Evolutionary conservation across 306 rosid genomes (phyloP), one percentile per base, ranked within the genome.

Genomic region (Quercus aquifolioides): DNA sequence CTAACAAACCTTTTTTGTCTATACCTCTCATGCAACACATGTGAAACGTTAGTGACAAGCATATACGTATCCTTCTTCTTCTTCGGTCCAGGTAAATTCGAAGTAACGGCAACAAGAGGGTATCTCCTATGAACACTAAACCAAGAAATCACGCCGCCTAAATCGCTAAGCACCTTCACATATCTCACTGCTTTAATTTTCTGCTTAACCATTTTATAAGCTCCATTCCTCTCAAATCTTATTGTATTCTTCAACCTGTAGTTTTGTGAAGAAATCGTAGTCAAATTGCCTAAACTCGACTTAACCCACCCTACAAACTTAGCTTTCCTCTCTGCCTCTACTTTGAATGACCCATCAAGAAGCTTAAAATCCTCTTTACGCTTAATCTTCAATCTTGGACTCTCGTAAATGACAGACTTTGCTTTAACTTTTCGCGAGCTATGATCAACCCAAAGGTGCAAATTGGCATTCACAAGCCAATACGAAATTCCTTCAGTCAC

Each of bases 391-490:
- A 89, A 18, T 26, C 59, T 83, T 1, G 98, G 97, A 18, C 19
- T 58, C 13, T 28, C 80, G 3, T 35, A 59, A 19, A 14, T 0
- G 35, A 76, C 52, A 1, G 74, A 41, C 30, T 28, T 76, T 0
- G 94, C 94, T 2, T 80, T 83, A 55, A 90, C 93, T 8, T 78
- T 41, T 0, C 65, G 1, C 0, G 92, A 81, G 8, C 78, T 62
- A 7, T 62, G 87, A 74, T 93, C 98, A 71, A 93, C 60, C 98
- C 98, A 93, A 23, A 93, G 84, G 79, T 93, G 98, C 68, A 93
- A 64, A 85, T 93, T 93, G 14, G 98, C 98, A 75, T 93, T 85
- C 46, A 93, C 84, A 11, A 91, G 92, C 98, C 98, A 93, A 57
- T 59, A 91, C 10, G 97, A 88, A 55, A 93, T 91, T 4, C 87